phyloP scores from a whole-genome alignment of 2,329 filamentous ascomycete species.

The Cladosporium sp. region DNA sequence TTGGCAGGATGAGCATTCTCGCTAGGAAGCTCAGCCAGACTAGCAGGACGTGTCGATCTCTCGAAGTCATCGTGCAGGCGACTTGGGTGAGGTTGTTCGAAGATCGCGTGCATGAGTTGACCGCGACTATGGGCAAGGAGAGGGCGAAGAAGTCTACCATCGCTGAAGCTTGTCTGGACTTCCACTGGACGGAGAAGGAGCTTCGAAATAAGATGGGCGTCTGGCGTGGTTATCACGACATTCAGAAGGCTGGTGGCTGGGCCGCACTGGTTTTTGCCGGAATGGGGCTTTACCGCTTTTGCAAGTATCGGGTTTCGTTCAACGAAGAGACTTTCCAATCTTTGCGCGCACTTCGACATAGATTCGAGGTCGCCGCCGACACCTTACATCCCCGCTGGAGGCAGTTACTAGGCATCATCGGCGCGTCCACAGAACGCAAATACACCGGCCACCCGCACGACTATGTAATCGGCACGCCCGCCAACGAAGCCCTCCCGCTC shows the following conservation, averaged over 20 bases:
- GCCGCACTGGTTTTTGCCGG: slow-evolving; percentile 54
- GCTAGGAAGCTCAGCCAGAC: slow-evolving; percentile 45
- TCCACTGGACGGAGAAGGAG: slow-evolving; percentile 56
- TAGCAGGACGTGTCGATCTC: slow-evolving; percentile 51
- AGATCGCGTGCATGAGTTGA: slow-evolving; percentile 43
- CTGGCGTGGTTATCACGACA: slow-evolving; percentile 57
- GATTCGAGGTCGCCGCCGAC: slow-evolving; percentile 37
- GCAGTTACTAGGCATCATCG: slow-evolving; percentile 45
- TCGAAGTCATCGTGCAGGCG: slow-evolving; percentile 57
- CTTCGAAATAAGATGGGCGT: slow-evolving; percentile 51
- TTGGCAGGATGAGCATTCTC: slow-evolving; percentile 41
- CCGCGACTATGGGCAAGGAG: slow-evolving; percentile 24
- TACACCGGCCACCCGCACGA: slow-evolving; percentile 50
- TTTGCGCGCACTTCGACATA: slow-evolving; percentile 41
- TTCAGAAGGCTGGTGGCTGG: slow-evolving; percentile 55
- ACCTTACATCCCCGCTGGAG: slow-evolving; percentile 42
- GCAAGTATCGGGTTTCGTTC: slow-evolving; percentile 52
- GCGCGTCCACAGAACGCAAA: slow-evolving; percentile 36
- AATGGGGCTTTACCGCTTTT: slow-evolving; percentile 56
- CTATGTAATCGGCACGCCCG: slow-evolving; percentile 44
- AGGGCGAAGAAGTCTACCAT: slow-evolving; percentile 51
- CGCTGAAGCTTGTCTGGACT: slow-evolving; percentile 50
- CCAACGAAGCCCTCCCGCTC: slow-evolving; percentile 42
- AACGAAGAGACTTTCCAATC: slow-evolving; percentile 47
- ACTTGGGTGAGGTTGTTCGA: slow-evolving; percentile 55